phyloP scores from a whole-genome alignment of 2,329 filamentous ascomycete species.

The Tolypocladium pustulatum region DNA sequence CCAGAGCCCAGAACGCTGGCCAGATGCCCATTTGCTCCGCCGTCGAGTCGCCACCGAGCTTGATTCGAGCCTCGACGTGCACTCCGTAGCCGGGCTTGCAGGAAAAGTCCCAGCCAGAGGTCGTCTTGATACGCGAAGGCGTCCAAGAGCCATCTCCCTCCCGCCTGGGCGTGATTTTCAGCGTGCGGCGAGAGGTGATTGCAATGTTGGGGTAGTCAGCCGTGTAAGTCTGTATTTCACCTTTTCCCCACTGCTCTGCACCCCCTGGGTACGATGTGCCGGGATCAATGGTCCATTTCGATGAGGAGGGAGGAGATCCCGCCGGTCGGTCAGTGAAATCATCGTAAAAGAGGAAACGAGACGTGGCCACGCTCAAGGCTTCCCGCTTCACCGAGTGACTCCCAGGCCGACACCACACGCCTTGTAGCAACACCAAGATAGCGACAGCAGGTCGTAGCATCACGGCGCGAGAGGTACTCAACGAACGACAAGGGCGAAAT shows the following conservation, averaged over 20 bases:
- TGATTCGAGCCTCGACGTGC: constrained; percentile 27
- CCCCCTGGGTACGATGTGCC: constrained; percentile 37
- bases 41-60: constrained; percentile 18
- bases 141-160: constrained; percentile 26
- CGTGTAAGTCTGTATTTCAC: constrained; percentile 37
- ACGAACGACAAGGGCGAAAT: neutral
- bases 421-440: neutral
- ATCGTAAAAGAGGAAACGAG: constrained; percentile 15
- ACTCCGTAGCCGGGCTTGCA: constrained; percentile 21
- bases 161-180: constrained; percentile 22
- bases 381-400: neutral
- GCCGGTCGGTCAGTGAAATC: constrained; percentile 10
- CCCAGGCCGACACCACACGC: neutral
- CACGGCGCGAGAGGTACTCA: neutral
- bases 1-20: constrained; percentile 37
- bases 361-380: neutral
- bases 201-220: constrained; percentile 25
- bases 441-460: neutral
- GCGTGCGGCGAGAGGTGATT: constrained; percentile 22
- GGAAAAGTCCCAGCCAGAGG: constrained; percentile 19
- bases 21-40: constrained; percentile 28
- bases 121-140: constrained; percentile 32
- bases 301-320: constrained; percentile 18
- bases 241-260: constrained; percentile 35
- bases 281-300: constrained; percentile 32